These are phyloP conservation scores for Tulasnella sp. DNA, from an alignment of 768 basidiomycete species.

Conservation along the genomic window DNA sequence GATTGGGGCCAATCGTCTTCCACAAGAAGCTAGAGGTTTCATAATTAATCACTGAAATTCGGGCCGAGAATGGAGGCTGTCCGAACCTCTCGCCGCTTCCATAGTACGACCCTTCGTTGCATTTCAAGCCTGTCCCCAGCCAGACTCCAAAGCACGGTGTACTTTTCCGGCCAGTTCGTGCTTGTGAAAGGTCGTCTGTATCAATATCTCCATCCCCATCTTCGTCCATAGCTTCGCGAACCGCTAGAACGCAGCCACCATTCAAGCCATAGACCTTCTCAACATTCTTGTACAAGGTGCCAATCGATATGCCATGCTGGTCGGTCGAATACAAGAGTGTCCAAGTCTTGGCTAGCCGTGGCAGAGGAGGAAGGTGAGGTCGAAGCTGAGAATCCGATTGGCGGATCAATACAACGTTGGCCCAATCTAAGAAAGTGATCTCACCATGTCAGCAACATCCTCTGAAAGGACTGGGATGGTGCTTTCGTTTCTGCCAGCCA, in stretches of 20 bases:
- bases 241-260: conserved; percentile 55
- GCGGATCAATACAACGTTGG: neutral
- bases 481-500: conserved; percentile 51
- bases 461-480: conserved; percentile 54
- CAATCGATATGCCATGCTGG: conserved; percentile 89
- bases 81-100: conserved; percentile 82
- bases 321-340: conserved; percentile 84
- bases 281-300: conserved; percentile 65
- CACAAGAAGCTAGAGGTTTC: conserved; percentile 62
- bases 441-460: conserved; percentile 58
- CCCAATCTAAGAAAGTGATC: conserved; percentile 32
- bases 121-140: conserved; percentile 61
- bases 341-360: conserved; percentile 69
- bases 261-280: conserved; percentile 37
- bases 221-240: conserved; percentile 58
- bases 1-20: conserved; percentile 42
- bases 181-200: neutral
- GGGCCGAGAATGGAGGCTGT: neutral
- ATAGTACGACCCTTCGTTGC: conserved; percentile 65
- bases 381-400: conserved; percentile 53
- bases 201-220: neutral
- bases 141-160: conserved; percentile 71
- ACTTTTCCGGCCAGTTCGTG: neutral
- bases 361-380: conserved; percentile 65
- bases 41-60: neutral